phyloP scores from a whole-genome alignment of 768 basidiomycete genomes.

The Phlebiopsis flavidoalba region DNA sequence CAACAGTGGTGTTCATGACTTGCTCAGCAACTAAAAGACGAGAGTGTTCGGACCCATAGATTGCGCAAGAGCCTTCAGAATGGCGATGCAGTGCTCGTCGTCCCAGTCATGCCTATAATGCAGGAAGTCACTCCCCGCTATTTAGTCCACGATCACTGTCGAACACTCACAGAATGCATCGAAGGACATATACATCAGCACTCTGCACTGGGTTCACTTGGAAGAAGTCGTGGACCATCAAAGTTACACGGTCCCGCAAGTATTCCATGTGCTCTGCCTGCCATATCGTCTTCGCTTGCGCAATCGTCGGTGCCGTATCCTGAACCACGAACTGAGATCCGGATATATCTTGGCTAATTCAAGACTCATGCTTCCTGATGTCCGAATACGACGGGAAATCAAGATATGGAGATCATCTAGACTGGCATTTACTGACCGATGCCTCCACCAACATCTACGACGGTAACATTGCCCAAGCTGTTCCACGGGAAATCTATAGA shows the following conservation, averaged over 20 bases:
- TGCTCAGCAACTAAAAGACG: slow-evolving; percentile 9
- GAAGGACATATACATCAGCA: slow-evolving; percentile 26
- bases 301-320: slow-evolving; percentile 14
- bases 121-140: slow-evolving; percentile 52
- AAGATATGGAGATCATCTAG: neutral
- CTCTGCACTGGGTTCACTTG: slow-evolving; percentile 43
- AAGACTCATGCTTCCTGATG: slow-evolving; percentile 10
- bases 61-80: slow-evolving; percentile 2
- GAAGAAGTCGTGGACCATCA: slow-evolving; percentile 33
- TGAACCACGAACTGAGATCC: slow-evolving; percentile 16
- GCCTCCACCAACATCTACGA: slow-evolving; percentile 15
- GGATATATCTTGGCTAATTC: slow-evolving; percentile 14
- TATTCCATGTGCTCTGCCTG: slow-evolving; percentile 3
- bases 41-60: slow-evolving; percentile 2
- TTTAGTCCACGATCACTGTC: slow-evolving; percentile 28
- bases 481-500: slow-evolving; percentile 13
- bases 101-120: slow-evolving; percentile 41
- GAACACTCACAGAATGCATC: neutral
- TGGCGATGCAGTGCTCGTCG: slow-evolving; percentile 7
- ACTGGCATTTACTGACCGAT: slow-evolving; percentile 3
- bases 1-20: slow-evolving; percentile 7
- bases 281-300: slow-evolving; percentile 9
- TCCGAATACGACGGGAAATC: neutral
- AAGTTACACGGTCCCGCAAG: neutral
- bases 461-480: slow-evolving; percentile 1